Conservation (phyloP, 805 yeast species). For the Komagataella ulmi region DNA sequence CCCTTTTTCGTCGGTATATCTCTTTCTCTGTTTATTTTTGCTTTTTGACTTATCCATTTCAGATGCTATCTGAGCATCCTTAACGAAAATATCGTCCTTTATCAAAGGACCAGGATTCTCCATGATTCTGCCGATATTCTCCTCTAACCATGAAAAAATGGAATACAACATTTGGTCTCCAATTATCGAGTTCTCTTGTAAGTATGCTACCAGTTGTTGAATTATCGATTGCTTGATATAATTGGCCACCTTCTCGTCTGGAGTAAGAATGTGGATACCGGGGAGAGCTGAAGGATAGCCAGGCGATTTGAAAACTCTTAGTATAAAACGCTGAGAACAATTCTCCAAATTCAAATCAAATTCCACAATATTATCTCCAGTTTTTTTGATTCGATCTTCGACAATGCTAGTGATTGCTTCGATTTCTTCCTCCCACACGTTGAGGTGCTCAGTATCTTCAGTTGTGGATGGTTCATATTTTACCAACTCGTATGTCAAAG, state of each 20-base stretch:
- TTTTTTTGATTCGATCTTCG: constrained; percentile 24
- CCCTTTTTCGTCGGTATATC: constrained; percentile 6
- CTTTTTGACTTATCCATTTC: constrained; percentile 1
- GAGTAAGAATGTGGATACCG: constrained; percentile 45
- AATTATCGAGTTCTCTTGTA: constrained; percentile 27
- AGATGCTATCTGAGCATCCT: not conserved
- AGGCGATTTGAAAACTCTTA: constrained; percentile 29
- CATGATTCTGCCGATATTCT: constrained; percentile 40
- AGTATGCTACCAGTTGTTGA: constrained; percentile 28
- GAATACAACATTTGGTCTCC: constrained; percentile 64
- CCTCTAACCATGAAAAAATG: constrained; percentile 70
- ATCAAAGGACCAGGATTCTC: constrained; percentile 63
- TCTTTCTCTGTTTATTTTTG: constrained; percentile 3
- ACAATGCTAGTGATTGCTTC: constrained; percentile 55
- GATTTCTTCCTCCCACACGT: constrained; percentile 61
- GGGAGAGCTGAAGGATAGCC: constrained; percentile 57
- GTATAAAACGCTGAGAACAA: constrained; percentile 14
- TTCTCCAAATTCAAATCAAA: constrained; percentile 20
- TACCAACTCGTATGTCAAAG: constrained; percentile 26
- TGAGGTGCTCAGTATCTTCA: constrained; percentile 8
- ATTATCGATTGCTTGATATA: constrained; percentile 53
- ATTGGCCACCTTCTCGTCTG: constrained; percentile 39
- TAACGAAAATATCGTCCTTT: not conserved
- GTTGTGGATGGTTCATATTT: constrained; percentile 5
- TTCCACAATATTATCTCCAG: constrained; percentile 18